Base-by-base conservation (phyloP, 306 rosid genomes). In the Fragaria ananassa region DNA sequence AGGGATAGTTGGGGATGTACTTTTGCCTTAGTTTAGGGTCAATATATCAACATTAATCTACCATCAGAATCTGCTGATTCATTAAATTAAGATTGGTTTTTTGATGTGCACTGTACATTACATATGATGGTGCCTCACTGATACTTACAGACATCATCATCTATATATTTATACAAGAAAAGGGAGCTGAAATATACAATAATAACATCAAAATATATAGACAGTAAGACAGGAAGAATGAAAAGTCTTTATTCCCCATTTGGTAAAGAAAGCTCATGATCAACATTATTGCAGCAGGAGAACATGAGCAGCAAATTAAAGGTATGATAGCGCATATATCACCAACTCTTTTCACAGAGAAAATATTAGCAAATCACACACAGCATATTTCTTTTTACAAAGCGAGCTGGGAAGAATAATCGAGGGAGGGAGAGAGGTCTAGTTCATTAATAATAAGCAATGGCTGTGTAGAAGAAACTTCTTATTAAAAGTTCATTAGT, bases 391-490 rank as follows among this genome's bases (percentile, higher is more conserved):
- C 57, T 78, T 72, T 60, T 71, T 50, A 71, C 37, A 72, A 41
- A 51, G 64, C 19, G 49, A 19, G 7, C 42, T 6, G 11, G 42
- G 23, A 10, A 35, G 25, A 66, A 37, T 10, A 37, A 10, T n/a
- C 44, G 45, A 42, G 45, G 45, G 49, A 39, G 60, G 65, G 46
- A 61, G 37, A 49, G 86, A 69, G 39, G 69, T 37, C 17, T 19
- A 79, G 81, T 84, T 85, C 79, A 80, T 78, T 65, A 39, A 75
- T 44, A 23, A 50, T 35, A 70, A 75, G 71, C 47, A 54, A 71
- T 68, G 62, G 83, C 13, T 42, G 45, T 88, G 81, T 82, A 78
- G 83, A 79, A 62, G 85, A 87, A 87, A 86, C 66, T 70, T 79
- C 21, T 49, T 8, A 42, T 65, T 8, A 35, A 65, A 74, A 37